Evolutionary conservation across 768 basidiomycete species (phyloP).

Genomic region (Naganishia kalamii): DNA sequence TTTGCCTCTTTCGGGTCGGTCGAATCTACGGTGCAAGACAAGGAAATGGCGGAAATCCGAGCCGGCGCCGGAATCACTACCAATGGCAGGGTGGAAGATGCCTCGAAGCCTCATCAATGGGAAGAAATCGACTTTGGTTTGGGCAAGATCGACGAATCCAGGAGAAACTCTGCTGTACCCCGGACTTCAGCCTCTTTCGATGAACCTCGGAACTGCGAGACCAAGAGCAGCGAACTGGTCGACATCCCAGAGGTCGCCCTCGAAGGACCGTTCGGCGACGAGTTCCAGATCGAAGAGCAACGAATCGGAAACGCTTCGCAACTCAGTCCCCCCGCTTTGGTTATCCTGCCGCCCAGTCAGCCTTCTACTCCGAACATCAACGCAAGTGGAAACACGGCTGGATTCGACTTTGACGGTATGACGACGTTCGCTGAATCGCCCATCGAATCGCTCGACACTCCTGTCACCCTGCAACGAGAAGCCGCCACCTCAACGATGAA

Average conservation of each 20-base stretch:
- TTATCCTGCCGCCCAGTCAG: constrained; percentile 34
- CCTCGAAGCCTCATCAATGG: constrained; percentile 33
- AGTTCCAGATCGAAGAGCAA: constrained; percentile 16
- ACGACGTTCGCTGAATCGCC: constrained; percentile 19
- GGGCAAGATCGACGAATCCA: constrained; percentile 40
- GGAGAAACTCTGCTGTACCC: constrained; percentile 22
- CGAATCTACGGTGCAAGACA: constrained; percentile 10
- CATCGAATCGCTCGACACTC: neutral
- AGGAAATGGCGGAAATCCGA: constrained; percentile 31
- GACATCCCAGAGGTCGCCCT: neutral
- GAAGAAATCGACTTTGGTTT: constrained; percentile 47
- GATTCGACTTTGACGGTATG: constrained; percentile 26
- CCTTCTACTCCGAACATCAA: constrained; percentile 33
- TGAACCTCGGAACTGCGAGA: constrained; percentile 6
- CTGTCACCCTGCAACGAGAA: neutral
- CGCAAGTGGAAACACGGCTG: constrained; percentile 4
- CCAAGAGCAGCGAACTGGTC: neutral
- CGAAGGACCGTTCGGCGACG: constrained; percentile 6
- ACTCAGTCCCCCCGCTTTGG: constrained; percentile 23
- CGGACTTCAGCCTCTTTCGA: constrained; percentile 7
- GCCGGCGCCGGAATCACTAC: neutral
- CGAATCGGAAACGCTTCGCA: neutral
- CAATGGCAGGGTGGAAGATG: neutral
- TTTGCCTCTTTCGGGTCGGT: constrained; percentile 15
- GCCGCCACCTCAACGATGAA: neutral